phyloP scores from a whole-genome alignment of 2,329 filamentous ascomycete species.

The Trichophyton simii region DNA sequence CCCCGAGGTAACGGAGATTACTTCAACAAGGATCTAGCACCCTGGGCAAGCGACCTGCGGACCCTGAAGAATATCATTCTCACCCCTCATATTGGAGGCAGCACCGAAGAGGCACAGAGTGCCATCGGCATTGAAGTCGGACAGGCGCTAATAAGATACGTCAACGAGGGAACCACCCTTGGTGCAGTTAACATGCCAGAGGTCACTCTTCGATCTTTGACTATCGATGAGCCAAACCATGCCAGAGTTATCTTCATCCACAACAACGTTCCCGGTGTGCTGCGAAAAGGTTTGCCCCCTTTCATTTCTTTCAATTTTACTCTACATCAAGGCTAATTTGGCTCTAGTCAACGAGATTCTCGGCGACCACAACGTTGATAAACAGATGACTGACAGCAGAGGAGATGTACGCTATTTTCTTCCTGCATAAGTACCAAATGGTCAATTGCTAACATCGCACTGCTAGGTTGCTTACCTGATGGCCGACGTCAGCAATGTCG shows the following conservation, averaged over 20 bases:
- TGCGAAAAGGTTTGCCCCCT: slow-evolving; percentile 54
- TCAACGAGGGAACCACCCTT: slow-evolving; percentile 84
- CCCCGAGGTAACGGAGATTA: slow-evolving; percentile 90
- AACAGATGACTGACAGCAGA: slow-evolving; percentile 93
- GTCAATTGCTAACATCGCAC: slow-evolving; percentile 8
- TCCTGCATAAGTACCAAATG: neutral
- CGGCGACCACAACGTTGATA: slow-evolving; percentile 92
- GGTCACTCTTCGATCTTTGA: slow-evolving; percentile 77
- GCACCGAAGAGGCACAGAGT: slow-evolving; percentile 92
- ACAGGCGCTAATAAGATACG: slow-evolving; percentile 79
- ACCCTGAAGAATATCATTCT: slow-evolving; percentile 84
- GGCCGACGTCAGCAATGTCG: slow-evolving; percentile 89
- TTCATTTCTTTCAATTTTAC: neutral
- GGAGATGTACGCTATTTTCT: slow-evolving; percentile 54
- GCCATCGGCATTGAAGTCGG: slow-evolving; percentile 91
- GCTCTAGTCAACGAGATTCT: slow-evolving; percentile 77
- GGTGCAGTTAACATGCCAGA: slow-evolving; percentile 97
- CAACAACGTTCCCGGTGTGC: slow-evolving; percentile 87
- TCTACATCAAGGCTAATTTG: slow-evolving; percentile 4
- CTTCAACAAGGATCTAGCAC: slow-evolving; percentile 73
- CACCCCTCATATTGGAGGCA: slow-evolving; percentile 92
- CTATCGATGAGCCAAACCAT: slow-evolving; percentile 76
- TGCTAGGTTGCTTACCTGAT: slow-evolving; percentile 76
- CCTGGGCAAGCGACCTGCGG: slow-evolving; percentile 74
- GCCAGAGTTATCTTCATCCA: slow-evolving; percentile 94